Conservation (phyloP, 345 rosid species). For the Litchi chinensis region DNA sequence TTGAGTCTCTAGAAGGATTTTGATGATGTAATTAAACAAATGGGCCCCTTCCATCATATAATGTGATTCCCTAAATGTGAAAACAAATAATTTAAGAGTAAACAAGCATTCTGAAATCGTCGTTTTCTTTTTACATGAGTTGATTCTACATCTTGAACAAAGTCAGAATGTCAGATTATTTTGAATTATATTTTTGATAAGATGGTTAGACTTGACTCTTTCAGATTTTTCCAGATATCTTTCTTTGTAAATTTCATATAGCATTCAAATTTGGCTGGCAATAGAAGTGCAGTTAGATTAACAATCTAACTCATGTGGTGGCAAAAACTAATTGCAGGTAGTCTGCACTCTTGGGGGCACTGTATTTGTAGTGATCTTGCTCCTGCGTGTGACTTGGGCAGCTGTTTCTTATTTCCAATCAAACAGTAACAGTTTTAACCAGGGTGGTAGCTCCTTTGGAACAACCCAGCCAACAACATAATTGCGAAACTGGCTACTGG, state of each 20-base stretch:
- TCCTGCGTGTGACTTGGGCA: slow-evolving; percentile 67
- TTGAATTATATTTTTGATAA: neutral
- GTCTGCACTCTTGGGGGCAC: slow-evolving; percentile 75
- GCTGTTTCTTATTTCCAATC: slow-evolving; percentile 61
- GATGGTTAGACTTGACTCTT: neutral
- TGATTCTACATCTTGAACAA: neutral
- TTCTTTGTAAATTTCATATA: neutral
- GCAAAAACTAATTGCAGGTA: slow-evolving; percentile 42
- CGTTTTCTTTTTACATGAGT: neutral
- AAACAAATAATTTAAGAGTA: neutral
- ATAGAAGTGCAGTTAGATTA: neutral
- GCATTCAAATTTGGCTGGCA: neutral
- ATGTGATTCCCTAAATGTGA: neutral
- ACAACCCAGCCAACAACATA: slow-evolving; percentile 32
- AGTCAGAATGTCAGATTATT: neutral
- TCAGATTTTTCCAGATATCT: neutral
- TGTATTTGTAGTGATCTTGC: slow-evolving; percentile 58
- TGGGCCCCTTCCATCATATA: neutral
- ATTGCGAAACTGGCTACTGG: neutral
- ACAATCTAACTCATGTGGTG: neutral
- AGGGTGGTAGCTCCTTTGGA: slow-evolving; percentile 40
- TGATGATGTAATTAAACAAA: neutral
- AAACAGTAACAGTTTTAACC: slow-evolving; percentile 45
- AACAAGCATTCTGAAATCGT: neutral
- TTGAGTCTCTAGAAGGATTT: neutral